Percentiles rank a stretch among this genome's conserved stretches.
Conservation (phyloP, 1,139 yeast genomes). For the Sugiyamaella grinbergsii region DNA sequence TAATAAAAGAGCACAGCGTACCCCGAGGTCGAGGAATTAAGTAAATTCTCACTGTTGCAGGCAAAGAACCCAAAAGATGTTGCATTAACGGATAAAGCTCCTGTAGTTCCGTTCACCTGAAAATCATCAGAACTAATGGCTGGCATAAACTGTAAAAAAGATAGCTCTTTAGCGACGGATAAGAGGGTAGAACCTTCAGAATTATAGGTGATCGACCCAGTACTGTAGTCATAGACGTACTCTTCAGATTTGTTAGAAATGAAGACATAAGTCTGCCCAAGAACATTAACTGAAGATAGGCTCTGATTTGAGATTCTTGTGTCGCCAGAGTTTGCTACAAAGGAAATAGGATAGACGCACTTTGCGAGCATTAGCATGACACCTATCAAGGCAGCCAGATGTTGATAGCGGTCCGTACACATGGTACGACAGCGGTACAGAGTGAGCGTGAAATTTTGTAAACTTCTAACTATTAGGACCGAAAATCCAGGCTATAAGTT, state of each 20-base stretch:
- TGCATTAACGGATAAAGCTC: conserved; percentile 37
- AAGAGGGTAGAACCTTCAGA: not conserved
- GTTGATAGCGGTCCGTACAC: too few relatives aligned
- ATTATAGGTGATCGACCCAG: conserved; percentile 19
- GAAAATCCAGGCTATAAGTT: too few relatives aligned
- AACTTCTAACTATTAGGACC: too few relatives aligned
- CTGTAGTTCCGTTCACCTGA: conserved; percentile 5
- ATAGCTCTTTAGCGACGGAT: not conserved
- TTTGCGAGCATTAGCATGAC: not conserved
- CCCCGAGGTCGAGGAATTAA: conserved; percentile 42
- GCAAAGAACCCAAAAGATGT: conserved; percentile 46
- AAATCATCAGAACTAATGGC: not conserved
- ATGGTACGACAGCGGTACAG: too few relatives aligned
- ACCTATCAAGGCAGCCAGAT: not conserved
- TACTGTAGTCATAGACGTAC: conserved; percentile 18
- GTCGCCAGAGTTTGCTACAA: conserved; percentile 6
- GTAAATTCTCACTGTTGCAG: conserved; percentile 49
- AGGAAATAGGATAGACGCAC: not conserved
- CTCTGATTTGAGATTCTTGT: conserved; percentile 38
- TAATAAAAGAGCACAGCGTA: conserved; percentile 36
- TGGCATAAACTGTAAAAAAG: conserved; percentile 6
- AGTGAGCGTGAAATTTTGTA: too few relatives aligned
- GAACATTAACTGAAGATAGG: conserved; percentile 39
- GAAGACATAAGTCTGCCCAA: conserved; percentile 45
- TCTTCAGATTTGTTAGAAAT: conserved; percentile 37